Base-by-base conservation (phyloP, 768 basidiomycete genomes). In the Lactarius sp. region DNA sequence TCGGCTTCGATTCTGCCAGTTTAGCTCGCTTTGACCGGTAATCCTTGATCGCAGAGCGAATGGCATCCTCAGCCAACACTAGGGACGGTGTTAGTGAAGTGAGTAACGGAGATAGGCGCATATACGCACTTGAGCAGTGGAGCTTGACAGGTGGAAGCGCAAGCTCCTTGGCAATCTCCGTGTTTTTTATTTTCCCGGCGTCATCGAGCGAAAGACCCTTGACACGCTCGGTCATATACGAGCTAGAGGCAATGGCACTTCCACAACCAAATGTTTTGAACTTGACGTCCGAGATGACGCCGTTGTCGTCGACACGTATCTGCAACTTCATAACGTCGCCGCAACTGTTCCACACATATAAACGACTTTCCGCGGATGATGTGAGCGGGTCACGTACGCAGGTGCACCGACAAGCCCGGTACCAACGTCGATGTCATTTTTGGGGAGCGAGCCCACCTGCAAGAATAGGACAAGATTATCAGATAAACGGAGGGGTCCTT, bases 201-300 rank as follows among this genome's bases (percentile, higher is more conserved):
- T 94, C 92, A 58, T 98, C 97, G 60, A 99, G 77, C 9, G 88
- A 87, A 65, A 98, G 81, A 31, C 97, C 97, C 77, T 87, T 96
- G 65, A 99, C 96, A 56, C 94, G 90, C 78, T 99, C 96, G 18
- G 97, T 99, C 92, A 98, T 94, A 74, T 96, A 99, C 7, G 92
- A 95, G 71, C 92, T 94, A 1, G 94, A 96, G 0, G 97, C 97
- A 64, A 99, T 99, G 69, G 94, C 94, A 68, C 93, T 95, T 58
- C 97, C 97, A 75, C 97, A 98, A 3, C 97, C 96, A 75, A 99
- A 98, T 0, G 97, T 98, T 81, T 98, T 99, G 82, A 98, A 98
- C 78, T 96, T 97, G 77, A 98, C 97, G 73, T 99, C 97, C 53
- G 89, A 90, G 72, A 99, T 99, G 75, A 98, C 83, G 41, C 94